These are phyloP conservation scores for Nicotiana obtusifolia DNA, from an alignment of 257 asterid species.

Conservation along the genomic window DNA sequence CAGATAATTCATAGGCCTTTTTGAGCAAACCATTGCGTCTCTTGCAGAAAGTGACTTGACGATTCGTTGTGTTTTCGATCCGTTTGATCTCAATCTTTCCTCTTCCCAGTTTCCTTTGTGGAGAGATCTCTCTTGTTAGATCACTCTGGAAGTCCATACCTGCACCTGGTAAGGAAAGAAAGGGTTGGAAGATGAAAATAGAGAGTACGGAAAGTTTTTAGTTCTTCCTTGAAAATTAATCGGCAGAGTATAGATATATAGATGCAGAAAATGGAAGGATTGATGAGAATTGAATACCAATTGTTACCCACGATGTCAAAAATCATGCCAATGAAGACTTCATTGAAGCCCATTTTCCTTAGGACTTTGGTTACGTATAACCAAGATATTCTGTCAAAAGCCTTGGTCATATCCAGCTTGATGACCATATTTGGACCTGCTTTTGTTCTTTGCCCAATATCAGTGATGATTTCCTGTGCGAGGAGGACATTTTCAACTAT, in stretches of 20 bases:
- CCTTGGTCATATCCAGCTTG: too few species aligned
- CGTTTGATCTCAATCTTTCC: conserved; percentile 93
- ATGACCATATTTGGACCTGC: too few species aligned
- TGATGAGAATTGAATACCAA: too few species aligned
- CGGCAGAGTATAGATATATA: conserved; percentile 20
- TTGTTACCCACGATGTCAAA: too few species aligned
- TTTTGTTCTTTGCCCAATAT: too few species aligned
- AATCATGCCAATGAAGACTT: too few species aligned
- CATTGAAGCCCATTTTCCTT: too few species aligned
- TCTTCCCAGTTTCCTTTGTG: conserved; percentile 59
- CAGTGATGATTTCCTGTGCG: too few species aligned
- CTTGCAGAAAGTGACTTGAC: conserved; percentile 95
- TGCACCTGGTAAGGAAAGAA: conserved; percentile 20
- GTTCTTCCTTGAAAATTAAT: conserved; percentile 21
- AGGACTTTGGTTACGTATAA: too few species aligned
- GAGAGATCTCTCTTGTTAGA: conserved; percentile 59
- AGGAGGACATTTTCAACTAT: too few species aligned
- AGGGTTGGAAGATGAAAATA: conserved; percentile 12
- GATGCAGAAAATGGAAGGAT: conserved; percentile 45
- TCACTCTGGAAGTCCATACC: conserved; percentile 61
- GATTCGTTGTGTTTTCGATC: conserved; percentile 94
- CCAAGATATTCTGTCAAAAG: too few species aligned
- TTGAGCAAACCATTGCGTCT: conserved; percentile 84
- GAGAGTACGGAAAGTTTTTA: conserved; percentile 13
- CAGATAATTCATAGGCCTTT: conserved; percentile 89